A percentile compares a stretch with the other conserved stretches of the same genome.
Conservation (phyloP, 495 filamentous ascomycete species). For the Entonaema liquescens region DNA sequence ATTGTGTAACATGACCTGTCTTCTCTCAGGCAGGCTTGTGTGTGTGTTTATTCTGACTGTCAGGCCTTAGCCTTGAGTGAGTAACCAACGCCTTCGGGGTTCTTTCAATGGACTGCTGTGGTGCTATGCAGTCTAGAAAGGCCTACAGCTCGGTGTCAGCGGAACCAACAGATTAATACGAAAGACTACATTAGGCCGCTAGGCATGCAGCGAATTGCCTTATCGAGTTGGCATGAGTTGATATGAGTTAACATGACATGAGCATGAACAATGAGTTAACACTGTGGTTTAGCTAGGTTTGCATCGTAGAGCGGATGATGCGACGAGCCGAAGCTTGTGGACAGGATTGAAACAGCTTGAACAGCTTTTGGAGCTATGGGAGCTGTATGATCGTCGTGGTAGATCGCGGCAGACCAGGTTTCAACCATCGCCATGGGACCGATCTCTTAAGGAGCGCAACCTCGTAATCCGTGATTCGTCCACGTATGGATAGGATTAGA, state of each 20-base stretch:
- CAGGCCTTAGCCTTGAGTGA: slow-evolving; percentile 15
- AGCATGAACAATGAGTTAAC: no score
- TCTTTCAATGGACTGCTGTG: slow-evolving; percentile 3
- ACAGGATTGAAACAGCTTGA: slow-evolving; percentile 16
- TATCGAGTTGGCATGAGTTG: no score
- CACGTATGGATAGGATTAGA: slow-evolving; percentile 17
- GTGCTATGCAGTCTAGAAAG: slow-evolving; percentile 22
- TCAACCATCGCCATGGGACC: slow-evolving; percentile 23
- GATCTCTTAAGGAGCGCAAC: slow-evolving; percentile 22
- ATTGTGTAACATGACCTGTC: slow-evolving; percentile 37
- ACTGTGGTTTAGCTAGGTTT: no score
- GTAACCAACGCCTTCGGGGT: slow-evolving; percentile 1
- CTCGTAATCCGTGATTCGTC: slow-evolving; percentile 21
- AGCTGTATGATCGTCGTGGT: slow-evolving; percentile 34
- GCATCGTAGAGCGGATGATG: background rate
- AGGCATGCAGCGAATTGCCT: slow-evolving; percentile 13
- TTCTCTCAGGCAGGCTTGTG: slow-evolving; percentile 10
- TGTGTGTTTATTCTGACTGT: slow-evolving; percentile 7
- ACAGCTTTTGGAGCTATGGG: background rate
- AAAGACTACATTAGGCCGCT: slow-evolving; percentile 14
- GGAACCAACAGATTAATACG: slow-evolving; percentile 13
- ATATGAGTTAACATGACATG: no score
- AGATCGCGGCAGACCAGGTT: slow-evolving; percentile 31
- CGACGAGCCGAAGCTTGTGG: slow-evolving; percentile 2
- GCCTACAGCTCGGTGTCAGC: slow-evolving; percentile 5